These are phyloP conservation scores for Fusarium xylarioides DNA, from an alignment of 2,329 filamentous ascomycete genomes.

Conservation along the genomic window DNA sequence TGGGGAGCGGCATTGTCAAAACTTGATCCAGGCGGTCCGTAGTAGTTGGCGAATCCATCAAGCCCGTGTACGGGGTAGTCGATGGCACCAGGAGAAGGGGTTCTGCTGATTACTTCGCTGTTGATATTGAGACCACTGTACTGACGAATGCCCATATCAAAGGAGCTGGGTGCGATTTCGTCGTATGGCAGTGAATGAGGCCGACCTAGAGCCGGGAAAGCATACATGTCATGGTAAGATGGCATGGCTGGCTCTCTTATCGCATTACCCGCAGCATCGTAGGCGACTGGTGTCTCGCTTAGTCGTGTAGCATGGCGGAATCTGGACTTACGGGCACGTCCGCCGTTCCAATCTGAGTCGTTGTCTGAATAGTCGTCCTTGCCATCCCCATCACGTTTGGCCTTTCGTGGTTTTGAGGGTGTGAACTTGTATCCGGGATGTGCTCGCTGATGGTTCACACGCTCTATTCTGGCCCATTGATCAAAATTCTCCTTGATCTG, in stretches of 20 bases:
- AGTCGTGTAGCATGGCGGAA: slow-evolving; percentile 24
- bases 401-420: slow-evolving; percentile 72
- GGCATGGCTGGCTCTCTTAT: slow-evolving; percentile 4
- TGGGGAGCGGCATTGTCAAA: slow-evolving; percentile 5
- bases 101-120: slow-evolving; percentile 25
- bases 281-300: slow-evolving; percentile 29
- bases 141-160: slow-evolving; percentile 17
- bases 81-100: slow-evolving; percentile 29
- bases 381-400: slow-evolving; percentile 47
- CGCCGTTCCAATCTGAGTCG: slow-evolving; percentile 36
- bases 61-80: slow-evolving; percentile 26
- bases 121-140: slow-evolving; percentile 12
- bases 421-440: slow-evolving; percentile 96
- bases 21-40: slow-evolving; percentile 5
- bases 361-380: slow-evolving; percentile 31
- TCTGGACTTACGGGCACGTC: slow-evolving; percentile 15
- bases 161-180: slow-evolving; percentile 20
- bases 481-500: slow-evolving; percentile 79
- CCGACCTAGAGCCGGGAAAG: slow-evolving; percentile 19
- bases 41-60: slow-evolving; percentile 24
- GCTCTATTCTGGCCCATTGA: slow-evolving; percentile 79
- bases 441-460: slow-evolving; percentile 83
- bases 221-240: slow-evolving; percentile 26
- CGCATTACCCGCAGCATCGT: slow-evolving; percentile 11
- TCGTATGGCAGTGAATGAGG: slow-evolving; percentile 22